These are phyloP conservation scores for Metschnikowia santaceciliae DNA, from an alignment of 805 yeast species.

Conservation along the genomic window DNA sequence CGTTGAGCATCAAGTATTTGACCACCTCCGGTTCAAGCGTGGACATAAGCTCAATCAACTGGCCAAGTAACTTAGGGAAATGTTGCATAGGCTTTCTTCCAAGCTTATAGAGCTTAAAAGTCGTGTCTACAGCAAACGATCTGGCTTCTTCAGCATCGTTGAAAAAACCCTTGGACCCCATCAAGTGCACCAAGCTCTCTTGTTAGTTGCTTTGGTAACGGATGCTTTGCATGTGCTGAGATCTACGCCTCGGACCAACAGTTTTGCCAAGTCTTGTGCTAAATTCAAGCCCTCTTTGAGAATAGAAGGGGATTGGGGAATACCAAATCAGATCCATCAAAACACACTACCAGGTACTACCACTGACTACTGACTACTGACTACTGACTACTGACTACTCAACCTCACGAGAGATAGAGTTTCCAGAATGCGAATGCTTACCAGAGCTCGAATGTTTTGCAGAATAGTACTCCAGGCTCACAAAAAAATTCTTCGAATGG, in stretches of 20 bases:
- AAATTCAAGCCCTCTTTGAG: constrained; percentile 64
- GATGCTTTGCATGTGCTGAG: constrained; percentile 35
- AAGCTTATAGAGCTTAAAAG: constrained; percentile 63
- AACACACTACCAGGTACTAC: too few species aligned
- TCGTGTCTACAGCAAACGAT: constrained; percentile 66
- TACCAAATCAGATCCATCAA: too few species aligned
- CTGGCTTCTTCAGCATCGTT: constrained; percentile 86
- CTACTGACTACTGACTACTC: too few species aligned
- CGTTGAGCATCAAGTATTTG: constrained; percentile 82
- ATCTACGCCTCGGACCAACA: constrained; percentile 56
- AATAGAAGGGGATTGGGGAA: too few species aligned
- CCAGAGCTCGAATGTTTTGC: too few species aligned
- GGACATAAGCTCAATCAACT: constrained; percentile 69
- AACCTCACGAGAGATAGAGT: too few species aligned
- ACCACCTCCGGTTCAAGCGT: constrained; percentile 87
- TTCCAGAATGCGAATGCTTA: too few species aligned
- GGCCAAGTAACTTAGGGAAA: constrained; percentile 64
- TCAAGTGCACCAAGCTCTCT: constrained; percentile 66
- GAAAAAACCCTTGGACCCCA: constrained; percentile 73
- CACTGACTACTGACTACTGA: too few species aligned
- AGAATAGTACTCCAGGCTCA: too few species aligned
- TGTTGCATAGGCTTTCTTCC: constrained; percentile 59
- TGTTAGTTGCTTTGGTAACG: constrained; percentile 39
- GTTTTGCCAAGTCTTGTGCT: constrained; percentile 61
- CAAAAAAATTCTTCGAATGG: too few species aligned